Conservation (phyloP, 176 grass and related monocot genomes). For the Dactylis glomerata region DNA sequence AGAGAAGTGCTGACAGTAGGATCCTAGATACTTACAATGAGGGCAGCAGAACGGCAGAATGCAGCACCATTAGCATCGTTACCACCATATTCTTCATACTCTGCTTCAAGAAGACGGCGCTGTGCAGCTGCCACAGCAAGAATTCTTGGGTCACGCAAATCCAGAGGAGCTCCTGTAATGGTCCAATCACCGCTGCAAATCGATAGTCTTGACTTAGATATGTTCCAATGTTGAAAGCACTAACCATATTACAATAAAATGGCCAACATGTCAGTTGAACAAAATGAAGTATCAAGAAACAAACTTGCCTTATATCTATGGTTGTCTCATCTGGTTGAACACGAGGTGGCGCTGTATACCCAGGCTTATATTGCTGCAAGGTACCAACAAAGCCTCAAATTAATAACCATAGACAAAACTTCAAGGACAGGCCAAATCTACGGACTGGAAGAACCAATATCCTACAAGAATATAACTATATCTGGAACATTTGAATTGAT, state of each 20-base stretch:
- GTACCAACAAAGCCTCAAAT: conserved; percentile 18
- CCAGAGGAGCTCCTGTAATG: conserved; percentile 54
- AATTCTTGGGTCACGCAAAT: conserved; percentile 80
- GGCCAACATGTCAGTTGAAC: not conserved
- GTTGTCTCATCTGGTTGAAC: conserved; percentile 68
- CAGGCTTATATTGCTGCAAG: conserved; percentile 76
- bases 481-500: not conserved
- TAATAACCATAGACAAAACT: not conserved
- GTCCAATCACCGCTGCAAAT: conserved; percentile 72
- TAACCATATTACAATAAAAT: conserved; percentile 17
- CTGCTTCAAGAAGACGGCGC: conserved; percentile 81
- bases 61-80: conserved; percentile 74
- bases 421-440: not conserved
- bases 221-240: not conserved
- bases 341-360: conserved; percentile 69
- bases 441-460: not conserved
- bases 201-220: conserved; percentile 11
- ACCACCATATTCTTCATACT: conserved; percentile 79
- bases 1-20: not conserved
- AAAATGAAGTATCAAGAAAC: conserved; percentile 2
- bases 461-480: not conserved
- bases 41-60: conserved; percentile 80
- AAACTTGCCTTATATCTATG: conserved; percentile 75
- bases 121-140: conserved; percentile 80
- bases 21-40: conserved; percentile 60